phyloP scores from a whole-genome alignment of 2,329 filamentous ascomycete species.

The Fusarium circinatum region DNA sequence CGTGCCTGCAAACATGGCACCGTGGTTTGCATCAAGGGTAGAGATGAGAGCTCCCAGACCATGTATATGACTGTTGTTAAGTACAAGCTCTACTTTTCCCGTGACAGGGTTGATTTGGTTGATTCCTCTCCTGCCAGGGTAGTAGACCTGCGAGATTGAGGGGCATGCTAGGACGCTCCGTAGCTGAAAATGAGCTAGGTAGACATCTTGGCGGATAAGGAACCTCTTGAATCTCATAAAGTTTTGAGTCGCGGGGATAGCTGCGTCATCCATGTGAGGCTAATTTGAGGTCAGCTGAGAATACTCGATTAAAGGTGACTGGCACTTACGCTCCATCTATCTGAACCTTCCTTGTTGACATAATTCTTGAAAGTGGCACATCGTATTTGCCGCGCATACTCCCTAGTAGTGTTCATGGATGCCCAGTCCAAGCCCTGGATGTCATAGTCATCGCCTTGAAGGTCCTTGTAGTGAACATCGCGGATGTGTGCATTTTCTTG shows the following conservation, averaged over 20 bases:
- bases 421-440: conserved; percentile 70
- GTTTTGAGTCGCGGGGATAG: conserved; percentile 54
- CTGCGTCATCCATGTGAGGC: conserved; percentile 35
- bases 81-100: conserved; percentile 55
- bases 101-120: conserved; percentile 63
- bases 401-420: conserved; percentile 61
- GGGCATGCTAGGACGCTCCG: conserved; percentile 70
- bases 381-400: conserved; percentile 60
- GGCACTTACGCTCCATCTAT: conserved; percentile 59
- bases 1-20: conserved; percentile 68
- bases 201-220: conserved; percentile 63
- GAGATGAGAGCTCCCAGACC: conserved; percentile 57
- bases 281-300: conserved; percentile 18
- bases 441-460: conserved; percentile 66
- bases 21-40: conserved; percentile 62
- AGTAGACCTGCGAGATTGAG: conserved; percentile 66
- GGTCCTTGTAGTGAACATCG: conserved; percentile 54
- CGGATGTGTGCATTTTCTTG: conserved; percentile 38
- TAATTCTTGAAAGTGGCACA: conserved; percentile 66
- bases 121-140: conserved; percentile 62
- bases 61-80: conserved; percentile 55
- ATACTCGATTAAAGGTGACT: background rate
- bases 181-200: conserved; percentile 73
- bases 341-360: conserved; percentile 61
- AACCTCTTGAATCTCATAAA: conserved; percentile 70